Conservation (phyloP, 1,139 yeast species). For the Yamadazyma trypodendri region DNA sequence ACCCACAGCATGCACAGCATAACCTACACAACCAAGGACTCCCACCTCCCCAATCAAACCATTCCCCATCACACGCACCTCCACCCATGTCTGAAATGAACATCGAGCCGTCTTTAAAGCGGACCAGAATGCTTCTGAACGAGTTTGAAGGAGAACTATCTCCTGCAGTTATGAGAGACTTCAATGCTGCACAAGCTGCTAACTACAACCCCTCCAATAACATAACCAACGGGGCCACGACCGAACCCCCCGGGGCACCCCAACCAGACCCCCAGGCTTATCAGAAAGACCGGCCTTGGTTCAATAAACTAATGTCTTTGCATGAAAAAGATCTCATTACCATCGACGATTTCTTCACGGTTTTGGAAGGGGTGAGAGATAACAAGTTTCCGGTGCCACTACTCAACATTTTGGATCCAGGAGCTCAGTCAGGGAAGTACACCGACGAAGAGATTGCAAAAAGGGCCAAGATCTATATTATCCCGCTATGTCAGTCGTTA, state of each 20-base stretch:
- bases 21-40: neutral
- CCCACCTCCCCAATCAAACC: neutral
- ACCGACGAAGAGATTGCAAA: slow-evolving; percentile 36
- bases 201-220: neutral
- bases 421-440: slow-evolving; percentile 18
- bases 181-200: slow-evolving; percentile 24
- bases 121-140: slow-evolving; percentile 9
- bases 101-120: slow-evolving; percentile 2
- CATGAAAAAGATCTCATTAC: slow-evolving; percentile 30
- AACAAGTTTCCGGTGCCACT: slow-evolving; percentile 40
- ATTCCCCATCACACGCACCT: neutral
- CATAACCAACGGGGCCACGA: slow-evolving; percentile 14
- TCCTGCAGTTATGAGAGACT: slow-evolving; percentile 35
- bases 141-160: slow-evolving; percentile 34
- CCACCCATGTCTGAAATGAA: neutral
- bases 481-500: slow-evolving; percentile 27
- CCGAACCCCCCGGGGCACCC: neutral
- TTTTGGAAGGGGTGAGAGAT: slow-evolving; percentile 42
- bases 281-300: slow-evolving; percentile 43
- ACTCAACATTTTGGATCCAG: slow-evolving; percentile 39
- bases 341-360: slow-evolving; percentile 33
- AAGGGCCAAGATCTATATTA: slow-evolving; percentile 35
- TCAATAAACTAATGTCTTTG: slow-evolving; percentile 31
- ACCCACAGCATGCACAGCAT: slow-evolving; percentile 2
- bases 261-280: slow-evolving; percentile 18